Percentiles rank a stretch among this genome's conserved stretches.
Evolutionary conservation across 106 monocot genomes (phyloP).

Genomic region (Apostasia shenzhenica): DNA sequence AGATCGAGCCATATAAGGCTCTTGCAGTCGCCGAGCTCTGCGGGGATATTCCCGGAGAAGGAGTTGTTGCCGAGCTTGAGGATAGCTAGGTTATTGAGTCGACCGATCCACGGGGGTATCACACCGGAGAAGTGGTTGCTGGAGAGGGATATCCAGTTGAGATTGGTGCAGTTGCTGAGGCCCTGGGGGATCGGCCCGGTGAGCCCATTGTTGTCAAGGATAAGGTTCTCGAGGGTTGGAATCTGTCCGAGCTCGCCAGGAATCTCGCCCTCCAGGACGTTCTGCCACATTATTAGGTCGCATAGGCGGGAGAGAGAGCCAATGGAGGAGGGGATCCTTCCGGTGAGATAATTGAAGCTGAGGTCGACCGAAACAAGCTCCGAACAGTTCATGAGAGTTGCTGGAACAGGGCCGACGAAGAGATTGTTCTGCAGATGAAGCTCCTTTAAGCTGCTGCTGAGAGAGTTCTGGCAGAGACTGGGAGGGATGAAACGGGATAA

Average conservation of each 20-base stretch:
- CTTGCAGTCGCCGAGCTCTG: constrained; percentile 86
- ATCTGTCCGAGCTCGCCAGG: constrained; percentile 40
- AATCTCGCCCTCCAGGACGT: constrained; percentile 64
- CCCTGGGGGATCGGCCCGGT: constrained; percentile 54
- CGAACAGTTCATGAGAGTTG: constrained; percentile 54
- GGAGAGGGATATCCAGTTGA: constrained; percentile 92
- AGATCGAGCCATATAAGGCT: constrained; percentile 91
- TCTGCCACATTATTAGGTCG: constrained; percentile 91
- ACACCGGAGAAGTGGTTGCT: constrained; percentile 67
- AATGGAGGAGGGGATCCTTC: constrained; percentile 49
- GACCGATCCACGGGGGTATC: constrained; percentile 73
- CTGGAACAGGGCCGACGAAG: constrained; percentile 48
- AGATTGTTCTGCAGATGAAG: constrained; percentile 75
- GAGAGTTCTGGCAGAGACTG: constrained; percentile 22
- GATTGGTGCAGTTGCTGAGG: constrained; percentile 50
- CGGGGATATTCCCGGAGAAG: constrained; percentile 72
- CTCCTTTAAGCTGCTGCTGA: constrained; percentile 23
- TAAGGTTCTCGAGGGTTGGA: constrained; percentile 54
- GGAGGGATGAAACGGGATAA: constrained; percentile 46
- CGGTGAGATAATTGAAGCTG: constrained; percentile 76
- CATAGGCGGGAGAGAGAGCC: constrained; percentile 36
- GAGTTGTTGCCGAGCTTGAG: constrained; percentile 95
- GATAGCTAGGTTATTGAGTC: constrained; percentile 66
- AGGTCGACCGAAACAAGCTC: constrained; percentile 63
- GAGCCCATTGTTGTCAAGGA: constrained; percentile 84